A percentile compares a stretch with the other conserved stretches of the same genome.
These are phyloP conservation scores for Fraxinus albicans DNA, from an alignment of 305 asterid species.

Conservation along the genomic window DNA sequence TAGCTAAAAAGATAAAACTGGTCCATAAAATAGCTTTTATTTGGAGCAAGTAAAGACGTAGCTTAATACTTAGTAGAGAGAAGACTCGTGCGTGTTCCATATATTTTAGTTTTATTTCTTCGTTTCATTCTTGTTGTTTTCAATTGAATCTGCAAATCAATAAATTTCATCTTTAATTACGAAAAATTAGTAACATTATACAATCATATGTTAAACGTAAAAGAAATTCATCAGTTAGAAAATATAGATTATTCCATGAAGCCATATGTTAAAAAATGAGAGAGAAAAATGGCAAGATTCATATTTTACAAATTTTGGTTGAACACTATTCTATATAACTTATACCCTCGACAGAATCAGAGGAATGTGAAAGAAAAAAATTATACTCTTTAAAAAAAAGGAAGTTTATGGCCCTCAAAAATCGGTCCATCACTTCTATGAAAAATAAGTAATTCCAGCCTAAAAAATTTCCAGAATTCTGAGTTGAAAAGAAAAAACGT, in stretches of 20 bases:
- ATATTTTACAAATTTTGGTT: not conserved
- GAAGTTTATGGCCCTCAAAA: constrained; percentile 27
- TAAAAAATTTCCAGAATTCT: constrained; percentile 28
- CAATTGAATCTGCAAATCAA: not conserved
- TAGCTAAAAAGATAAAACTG: not conserved
- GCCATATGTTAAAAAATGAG: not conserved
- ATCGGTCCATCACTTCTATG: constrained; percentile 21
- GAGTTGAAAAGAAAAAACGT: not conserved
- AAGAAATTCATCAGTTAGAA: not conserved
- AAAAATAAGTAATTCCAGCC: constrained; percentile 27
- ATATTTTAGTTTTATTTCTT: not conserved
- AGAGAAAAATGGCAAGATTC: not conserved
- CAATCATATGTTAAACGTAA: too few relatives aligned
- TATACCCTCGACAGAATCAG: not conserved
- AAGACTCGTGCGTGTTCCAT: not conserved
- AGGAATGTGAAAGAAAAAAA: not conserved
- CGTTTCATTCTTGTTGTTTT: not conserved
- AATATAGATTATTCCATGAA: not conserved
- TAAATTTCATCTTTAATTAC: not conserved
- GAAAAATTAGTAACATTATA: too few relatives aligned
- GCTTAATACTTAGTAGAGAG: not conserved
- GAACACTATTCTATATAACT: not conserved
- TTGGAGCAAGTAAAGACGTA: not conserved
- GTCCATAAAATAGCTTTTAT: not conserved
- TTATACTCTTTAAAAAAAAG: not conserved